Percentiles rank a stretch among this genome's conserved stretches.
These are phyloP conservation scores for Stephanodiscus minutulus DNA, from an alignment of 108 stramenopile species.

Conservation along the genomic window DNA sequence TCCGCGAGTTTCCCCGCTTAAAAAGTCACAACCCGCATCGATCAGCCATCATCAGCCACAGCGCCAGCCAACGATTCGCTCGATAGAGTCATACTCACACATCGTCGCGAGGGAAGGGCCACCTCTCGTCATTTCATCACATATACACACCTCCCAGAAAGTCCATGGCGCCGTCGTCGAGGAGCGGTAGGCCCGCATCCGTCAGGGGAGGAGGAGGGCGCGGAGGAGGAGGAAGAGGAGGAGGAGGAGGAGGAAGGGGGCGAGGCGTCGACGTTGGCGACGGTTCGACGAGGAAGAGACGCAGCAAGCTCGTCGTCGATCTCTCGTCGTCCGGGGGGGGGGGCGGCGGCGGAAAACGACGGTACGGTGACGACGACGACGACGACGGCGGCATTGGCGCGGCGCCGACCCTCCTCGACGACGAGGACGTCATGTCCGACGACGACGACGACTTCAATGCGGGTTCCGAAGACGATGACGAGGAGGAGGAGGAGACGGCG, in stretches of 20 bases:
- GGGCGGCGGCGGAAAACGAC: not conserved
- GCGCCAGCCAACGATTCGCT: no score
- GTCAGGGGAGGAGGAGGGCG: not conserved
- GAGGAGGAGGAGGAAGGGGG: not conserved
- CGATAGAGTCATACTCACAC: no score
- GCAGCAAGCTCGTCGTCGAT: constrained; percentile 33
- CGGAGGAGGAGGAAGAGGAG: not conserved
- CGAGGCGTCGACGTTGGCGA: not conserved
- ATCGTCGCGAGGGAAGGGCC: no score
- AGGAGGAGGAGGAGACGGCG: constrained; percentile 74
- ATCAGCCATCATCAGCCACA: no score
- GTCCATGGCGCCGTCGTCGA: constrained; percentile 1
- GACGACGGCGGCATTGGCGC: constrained; percentile 15
- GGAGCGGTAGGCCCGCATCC: not conserved
- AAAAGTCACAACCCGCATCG: no score
- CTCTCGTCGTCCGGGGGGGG: constrained; percentile 25
- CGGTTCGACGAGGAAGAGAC: constrained; percentile 3
- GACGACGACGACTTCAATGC: constrained; percentile 55
- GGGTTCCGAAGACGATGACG: constrained; percentile 56
- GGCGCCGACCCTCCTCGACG: constrained; percentile 18
- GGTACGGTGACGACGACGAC: constrained; percentile 32
- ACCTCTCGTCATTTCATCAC: no score
- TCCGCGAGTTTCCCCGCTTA: no score
- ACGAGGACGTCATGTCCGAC: constrained; percentile 52
- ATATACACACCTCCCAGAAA: not conserved